Conservation (phyloP, 352 stramenopile genomes). For the Phytophthora pseudosyringae region DNA sequence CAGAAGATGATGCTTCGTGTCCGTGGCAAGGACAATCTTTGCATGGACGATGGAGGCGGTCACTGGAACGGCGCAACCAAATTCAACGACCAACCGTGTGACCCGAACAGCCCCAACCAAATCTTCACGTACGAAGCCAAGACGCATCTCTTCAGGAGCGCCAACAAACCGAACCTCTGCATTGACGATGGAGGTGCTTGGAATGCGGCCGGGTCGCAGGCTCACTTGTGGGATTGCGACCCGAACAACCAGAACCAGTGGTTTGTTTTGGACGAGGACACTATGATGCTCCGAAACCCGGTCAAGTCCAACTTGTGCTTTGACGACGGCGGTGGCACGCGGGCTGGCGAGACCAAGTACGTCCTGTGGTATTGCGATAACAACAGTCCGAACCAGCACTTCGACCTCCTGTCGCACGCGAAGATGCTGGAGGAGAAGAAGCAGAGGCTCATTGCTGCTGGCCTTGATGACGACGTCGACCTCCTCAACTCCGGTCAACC, state of each 20-base stretch:
- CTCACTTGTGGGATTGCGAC: slow-evolving; percentile 31
- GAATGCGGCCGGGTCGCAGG: slow-evolving; percentile 13
- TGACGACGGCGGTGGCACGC: slow-evolving; percentile 30
- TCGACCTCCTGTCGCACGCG: slow-evolving; percentile 26
- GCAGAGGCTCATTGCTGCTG: slow-evolving; percentile 18
- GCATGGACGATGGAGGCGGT: slow-evolving; percentile 43
- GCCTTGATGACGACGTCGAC: slow-evolving; percentile 9
- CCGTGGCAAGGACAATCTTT: slow-evolving; percentile 36
- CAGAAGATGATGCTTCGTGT: slow-evolving; percentile 34
- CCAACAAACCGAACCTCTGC: slow-evolving; percentile 29
- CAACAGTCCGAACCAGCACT: slow-evolving; percentile 35
- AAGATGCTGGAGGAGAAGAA: slow-evolving; percentile 20
- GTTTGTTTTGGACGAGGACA: slow-evolving; percentile 33
- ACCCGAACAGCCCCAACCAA: slow-evolving; percentile 35
- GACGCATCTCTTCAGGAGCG: slow-evolving; percentile 27
- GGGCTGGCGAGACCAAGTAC: slow-evolving; percentile 22
- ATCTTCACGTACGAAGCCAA: slow-evolving; percentile 33
- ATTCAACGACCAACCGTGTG: slow-evolving; percentile 26
- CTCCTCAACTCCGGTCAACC: slow-evolving; percentile 23
- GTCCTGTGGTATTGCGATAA: slow-evolving; percentile 28
- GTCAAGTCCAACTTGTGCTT: slow-evolving; percentile 38
- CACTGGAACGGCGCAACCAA: slow-evolving; percentile 24
- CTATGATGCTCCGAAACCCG: slow-evolving; percentile 36
- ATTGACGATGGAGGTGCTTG: slow-evolving; percentile 33
- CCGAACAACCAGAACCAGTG: slow-evolving; percentile 30